Evolutionary conservation across 1,139 yeast genomes (phyloP), one percentile per base, ranked within the genome.

Genomic region (Scheffersomyces quercinus): DNA sequence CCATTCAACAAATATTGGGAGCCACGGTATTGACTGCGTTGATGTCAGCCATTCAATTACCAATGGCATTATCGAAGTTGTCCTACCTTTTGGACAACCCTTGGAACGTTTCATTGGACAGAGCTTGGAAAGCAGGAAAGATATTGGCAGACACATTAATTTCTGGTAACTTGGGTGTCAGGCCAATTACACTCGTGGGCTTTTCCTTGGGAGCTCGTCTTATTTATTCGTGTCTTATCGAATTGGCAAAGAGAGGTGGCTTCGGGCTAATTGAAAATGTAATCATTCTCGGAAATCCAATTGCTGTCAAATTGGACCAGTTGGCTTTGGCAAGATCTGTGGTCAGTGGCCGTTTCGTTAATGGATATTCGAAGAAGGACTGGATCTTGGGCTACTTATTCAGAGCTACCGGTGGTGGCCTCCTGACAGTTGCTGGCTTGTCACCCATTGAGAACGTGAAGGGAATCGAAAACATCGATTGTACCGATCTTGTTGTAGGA

Each of bases 81-180:
- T 86, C 97, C 0, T 95, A 95, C 56, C 68, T 95, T 36, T 75
- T 95, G 32, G 99, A 95, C 61, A 95, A 95, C 58, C 99, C 99
- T 0, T 95, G 99, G 99, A 91, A 85, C 58, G 98, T 93, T 4
- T 91, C 99, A 0, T 71, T 95, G 47, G 98, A 93, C 64, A 77
- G 99, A 49, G 99, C 99, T 0, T 91, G 98, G 97, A 79, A 91
- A 40, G 96, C 98, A 0, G 99, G 99, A 2, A 73, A 83, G 48
- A 83, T 95, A 39, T 65, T 95, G 45, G 99, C 99, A 0, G 99
- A 95, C 59, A 88, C 97, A 0, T 68, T 95, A 36, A 81, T 90
- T 43, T 79, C 90, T 7, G 86, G 96, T 29, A 91, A 89, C 60
- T 70, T 95, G 54, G 99, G 99, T 7, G 89, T 86, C 12, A 73